These are phyloP conservation scores for Apophysomyces sp. DNA, from an alignment of 371 early-diverging fungal genomes.

Conservation along the genomic window DNA sequence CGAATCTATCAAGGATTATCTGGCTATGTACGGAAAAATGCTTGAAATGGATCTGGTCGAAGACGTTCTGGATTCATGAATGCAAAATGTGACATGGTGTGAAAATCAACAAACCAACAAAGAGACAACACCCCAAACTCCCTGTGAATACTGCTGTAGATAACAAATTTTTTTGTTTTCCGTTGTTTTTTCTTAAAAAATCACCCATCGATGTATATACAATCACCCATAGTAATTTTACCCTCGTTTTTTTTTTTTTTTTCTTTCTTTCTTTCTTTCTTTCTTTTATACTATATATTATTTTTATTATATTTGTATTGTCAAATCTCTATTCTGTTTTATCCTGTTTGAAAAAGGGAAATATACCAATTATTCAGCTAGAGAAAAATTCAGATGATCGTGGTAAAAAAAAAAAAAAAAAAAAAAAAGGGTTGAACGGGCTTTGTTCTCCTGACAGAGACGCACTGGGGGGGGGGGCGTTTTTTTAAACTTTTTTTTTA, in stretches of 20 bases:
- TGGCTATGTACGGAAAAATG: conserved; percentile 40
- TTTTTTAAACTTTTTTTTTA: not conserved
- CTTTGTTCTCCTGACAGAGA: too few species aligned
- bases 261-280: not conserved
- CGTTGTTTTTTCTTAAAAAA: not conserved
- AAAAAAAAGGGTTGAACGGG: not conserved
- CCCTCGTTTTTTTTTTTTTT: not conserved
- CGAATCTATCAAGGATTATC: conserved; percentile 42
- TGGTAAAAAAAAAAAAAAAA: not conserved
- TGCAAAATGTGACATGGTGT: not conserved
- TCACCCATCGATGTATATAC: too few species aligned
- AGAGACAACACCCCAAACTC: too few species aligned
- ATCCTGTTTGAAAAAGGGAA: not conserved
- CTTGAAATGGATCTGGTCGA: conserved; percentile 50
- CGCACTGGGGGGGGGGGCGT: too few species aligned
- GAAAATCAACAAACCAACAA: not conserved
- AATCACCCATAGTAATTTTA: too few species aligned
- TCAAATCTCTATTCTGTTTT: not conserved
- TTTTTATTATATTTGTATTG: not conserved
- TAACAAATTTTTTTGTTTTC: not conserved
- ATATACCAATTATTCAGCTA: not conserved
- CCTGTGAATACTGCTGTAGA: conserved; percentile 1
- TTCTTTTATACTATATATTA: not conserved
- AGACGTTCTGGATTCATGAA: conserved; percentile 22
- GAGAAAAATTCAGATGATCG: not conserved